A percentile compares a stretch with the other conserved stretches of the same genome.
These are phyloP conservation scores for Lagerstroemia speciosa DNA, from an alignment of 345 rosid species.

Conservation along the genomic window DNA sequence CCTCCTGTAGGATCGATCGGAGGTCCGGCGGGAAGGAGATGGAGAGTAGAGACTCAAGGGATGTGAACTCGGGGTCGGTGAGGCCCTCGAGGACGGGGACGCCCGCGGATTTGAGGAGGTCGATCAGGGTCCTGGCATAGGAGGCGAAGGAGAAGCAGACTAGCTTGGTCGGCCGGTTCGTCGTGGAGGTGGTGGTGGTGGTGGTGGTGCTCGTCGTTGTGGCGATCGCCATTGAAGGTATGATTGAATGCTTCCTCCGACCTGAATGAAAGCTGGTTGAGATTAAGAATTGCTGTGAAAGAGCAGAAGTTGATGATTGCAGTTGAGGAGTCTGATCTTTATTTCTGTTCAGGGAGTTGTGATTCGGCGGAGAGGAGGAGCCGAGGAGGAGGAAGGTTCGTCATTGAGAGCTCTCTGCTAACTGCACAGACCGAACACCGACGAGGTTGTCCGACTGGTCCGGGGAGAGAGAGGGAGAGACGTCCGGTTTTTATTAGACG, in stretches of 20 bases:
- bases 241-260: neutral
- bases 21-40: constrained; percentile 85
- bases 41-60: constrained; percentile 43
- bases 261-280: neutral
- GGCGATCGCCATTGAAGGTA: constrained; percentile 6
- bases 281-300: neutral
- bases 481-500: neutral
- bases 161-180: constrained; percentile 18
- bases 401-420: neutral
- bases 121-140: constrained; percentile 45
- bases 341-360: neutral
- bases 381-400: neutral
- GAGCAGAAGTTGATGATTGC: neutral
- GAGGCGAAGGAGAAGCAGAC: constrained; percentile 66
- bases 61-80: constrained; percentile 47
- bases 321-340: neutral
- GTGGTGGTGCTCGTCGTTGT: neutral
- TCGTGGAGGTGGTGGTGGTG: neutral
- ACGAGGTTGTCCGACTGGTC: neutral
- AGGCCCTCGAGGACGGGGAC: constrained; percentile 53
- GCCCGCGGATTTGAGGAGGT: constrained; percentile 39
- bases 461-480: neutral
- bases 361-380: neutral
- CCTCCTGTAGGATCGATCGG: constrained; percentile 67
- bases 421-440: neutral